Evolutionary conservation across 176 grass and related monocot genomes (phyloP).

Genomic region (Melocanna baccifera): DNA sequence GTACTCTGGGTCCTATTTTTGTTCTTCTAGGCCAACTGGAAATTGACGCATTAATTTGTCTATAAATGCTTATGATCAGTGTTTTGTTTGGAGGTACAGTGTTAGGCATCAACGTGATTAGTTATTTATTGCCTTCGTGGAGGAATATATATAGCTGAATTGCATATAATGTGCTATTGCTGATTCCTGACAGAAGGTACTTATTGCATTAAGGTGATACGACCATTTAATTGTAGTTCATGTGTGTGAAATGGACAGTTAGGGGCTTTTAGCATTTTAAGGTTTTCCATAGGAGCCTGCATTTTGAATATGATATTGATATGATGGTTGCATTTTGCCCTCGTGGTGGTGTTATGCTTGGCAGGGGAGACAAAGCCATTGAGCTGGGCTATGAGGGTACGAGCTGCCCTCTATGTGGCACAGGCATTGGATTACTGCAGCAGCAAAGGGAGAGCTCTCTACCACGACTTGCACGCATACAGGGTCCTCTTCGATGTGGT

Average conservation of each 20-base stretch:
- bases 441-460: conserved; percentile 63
- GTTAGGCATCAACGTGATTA: background rate
- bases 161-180: background rate
- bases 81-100: background rate
- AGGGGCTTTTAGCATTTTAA: conserved; percentile 2
- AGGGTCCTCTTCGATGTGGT: conserved; percentile 92
- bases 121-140: background rate
- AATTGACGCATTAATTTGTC: background rate
- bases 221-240: background rate
- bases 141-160: background rate
- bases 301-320: background rate
- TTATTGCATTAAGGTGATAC: background rate
- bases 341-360: conserved; percentile 24
- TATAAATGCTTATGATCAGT: background rate
- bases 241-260: background rate
- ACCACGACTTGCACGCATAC: conserved; percentile 88
- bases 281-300: background rate
- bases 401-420: conserved; percentile 71
- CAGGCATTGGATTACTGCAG: conserved; percentile 79
- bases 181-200: background rate
- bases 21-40: background rate
- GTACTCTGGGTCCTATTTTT: background rate
- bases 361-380: conserved; percentile 82
- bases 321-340: background rate
- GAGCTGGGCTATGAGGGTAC: conserved; percentile 79